Evolutionary conservation across 2,329 filamentous ascomycete genomes (phyloP).

Genomic region (Trichoderma sp.): DNA sequence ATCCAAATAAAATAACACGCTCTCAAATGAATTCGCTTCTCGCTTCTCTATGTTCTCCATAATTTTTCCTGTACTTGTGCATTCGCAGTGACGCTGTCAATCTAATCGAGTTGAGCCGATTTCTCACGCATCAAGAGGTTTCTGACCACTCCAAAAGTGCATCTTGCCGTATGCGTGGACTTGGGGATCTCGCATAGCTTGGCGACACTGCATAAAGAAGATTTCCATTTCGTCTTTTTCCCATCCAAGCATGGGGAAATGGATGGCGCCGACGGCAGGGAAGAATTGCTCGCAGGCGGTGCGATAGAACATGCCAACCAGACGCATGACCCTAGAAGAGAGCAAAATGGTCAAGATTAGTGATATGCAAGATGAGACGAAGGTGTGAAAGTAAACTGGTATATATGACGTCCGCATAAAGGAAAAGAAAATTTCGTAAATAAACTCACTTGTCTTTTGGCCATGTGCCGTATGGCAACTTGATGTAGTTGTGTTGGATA

Average conservation of each 20-base stretch:
- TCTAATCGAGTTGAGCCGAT: background rate
- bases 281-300: constrained; percentile 49
- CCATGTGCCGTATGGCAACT: constrained; percentile 53
- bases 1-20: background rate
- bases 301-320: constrained; percentile 49
- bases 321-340: constrained; percentile 40
- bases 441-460: constrained; percentile 47
- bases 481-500: constrained; percentile 44
- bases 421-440: too few relatives aligned
- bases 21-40: background rate
- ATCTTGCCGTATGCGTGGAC: constrained; percentile 46
- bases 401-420: too few relatives aligned
- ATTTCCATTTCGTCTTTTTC: constrained; percentile 40
- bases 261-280: constrained; percentile 46
- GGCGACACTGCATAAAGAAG: constrained; percentile 40
- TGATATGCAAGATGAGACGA: too few relatives aligned
- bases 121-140: constrained; percentile 36
- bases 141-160: constrained; percentile 51
- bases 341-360: too few relatives aligned
- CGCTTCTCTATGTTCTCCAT: background rate
- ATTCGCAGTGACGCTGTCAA: background rate
- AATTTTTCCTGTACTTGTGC: background rate
- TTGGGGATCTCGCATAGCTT: constrained; percentile 39
- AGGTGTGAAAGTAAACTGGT: too few relatives aligned
- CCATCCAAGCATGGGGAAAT: constrained; percentile 47